A percentile compares a stretch with the other conserved stretches of the same genome.
Evolutionary conservation across 768 basidiomycete genomes (phyloP).

Genomic region (Dendrothele bispora): DNA sequence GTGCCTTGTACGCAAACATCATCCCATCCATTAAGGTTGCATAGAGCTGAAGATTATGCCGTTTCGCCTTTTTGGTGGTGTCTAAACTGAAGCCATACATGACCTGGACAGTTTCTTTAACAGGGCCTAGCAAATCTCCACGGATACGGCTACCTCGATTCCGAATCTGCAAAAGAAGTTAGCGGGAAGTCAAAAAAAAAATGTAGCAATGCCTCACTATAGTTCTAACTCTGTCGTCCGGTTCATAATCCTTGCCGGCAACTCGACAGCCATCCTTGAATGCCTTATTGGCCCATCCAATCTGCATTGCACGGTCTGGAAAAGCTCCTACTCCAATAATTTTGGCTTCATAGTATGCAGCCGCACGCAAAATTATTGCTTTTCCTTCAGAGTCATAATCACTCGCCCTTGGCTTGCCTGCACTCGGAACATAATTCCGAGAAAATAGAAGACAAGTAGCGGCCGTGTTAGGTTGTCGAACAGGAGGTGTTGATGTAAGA

Average conservation of each 20-base stretch:
- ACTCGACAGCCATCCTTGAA: neutral
- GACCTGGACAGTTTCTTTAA: neutral
- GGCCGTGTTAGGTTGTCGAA: neutral
- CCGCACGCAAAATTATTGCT: neutral
- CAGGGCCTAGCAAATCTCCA: neutral
- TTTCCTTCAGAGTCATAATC: neutral
- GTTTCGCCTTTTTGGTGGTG: neutral
- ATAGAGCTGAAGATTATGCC: neutral
- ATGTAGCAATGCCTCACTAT: neutral
- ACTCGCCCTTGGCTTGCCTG: neutral
- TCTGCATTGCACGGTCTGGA: neutral
- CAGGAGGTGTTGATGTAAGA: neutral
- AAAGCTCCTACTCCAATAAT: slow-evolving; percentile 2
- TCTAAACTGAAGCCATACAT: neutral
- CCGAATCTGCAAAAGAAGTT: neutral
- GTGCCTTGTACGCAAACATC: slow-evolving; percentile 4
- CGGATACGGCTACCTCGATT: slow-evolving; percentile 3
- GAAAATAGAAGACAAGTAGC: neutral
- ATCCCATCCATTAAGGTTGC: neutral
- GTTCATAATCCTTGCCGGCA: neutral
- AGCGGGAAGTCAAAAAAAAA: neutral
- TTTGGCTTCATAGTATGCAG: neutral
- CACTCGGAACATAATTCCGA: neutral
- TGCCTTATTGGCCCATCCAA: neutral
- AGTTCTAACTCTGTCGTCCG: neutral